These are phyloP conservation scores for Sporothrix variecibatus DNA, from an alignment of 2,329 filamentous ascomycete genomes.

Conservation along the genomic window DNA sequence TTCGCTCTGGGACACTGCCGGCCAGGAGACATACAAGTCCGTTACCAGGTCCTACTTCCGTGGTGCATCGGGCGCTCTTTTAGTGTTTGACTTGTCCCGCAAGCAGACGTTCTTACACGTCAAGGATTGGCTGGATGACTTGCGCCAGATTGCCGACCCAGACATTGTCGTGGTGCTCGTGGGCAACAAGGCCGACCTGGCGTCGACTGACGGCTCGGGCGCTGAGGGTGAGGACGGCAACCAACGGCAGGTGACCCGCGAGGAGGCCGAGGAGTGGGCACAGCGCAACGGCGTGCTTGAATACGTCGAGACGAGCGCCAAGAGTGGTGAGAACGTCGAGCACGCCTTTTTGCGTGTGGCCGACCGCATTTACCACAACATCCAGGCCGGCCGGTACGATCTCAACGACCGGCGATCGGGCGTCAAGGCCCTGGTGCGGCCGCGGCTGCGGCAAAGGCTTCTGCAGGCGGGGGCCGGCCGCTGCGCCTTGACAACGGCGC, in stretches of 20 bases:
- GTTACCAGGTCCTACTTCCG: conserved; percentile 94
- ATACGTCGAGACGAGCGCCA: conserved; percentile 95
- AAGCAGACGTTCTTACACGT: conserved; percentile 83
- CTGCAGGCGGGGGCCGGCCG: conserved; percentile 37
- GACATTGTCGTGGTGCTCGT: conserved; percentile 94
- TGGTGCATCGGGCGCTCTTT: conserved; percentile 68
- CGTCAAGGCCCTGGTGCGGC: conserved; percentile 67
- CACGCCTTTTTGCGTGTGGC: conserved; percentile 90
- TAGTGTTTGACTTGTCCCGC: conserved; percentile 94
- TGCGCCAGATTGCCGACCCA: conserved; percentile 92
- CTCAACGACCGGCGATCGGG: conserved; percentile 89
- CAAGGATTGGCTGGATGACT: conserved; percentile 90
- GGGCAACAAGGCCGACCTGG: conserved; percentile 90
- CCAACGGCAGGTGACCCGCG: conserved; percentile 74
- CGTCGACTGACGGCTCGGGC: conserved; percentile 43
- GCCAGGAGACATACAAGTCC: conserved; percentile 96
- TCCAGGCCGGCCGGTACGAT: conserved; percentile 92
- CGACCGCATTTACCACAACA: conserved; percentile 94
- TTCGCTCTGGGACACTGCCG: conserved; percentile 92
- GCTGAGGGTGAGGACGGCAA: conserved; percentile 52
- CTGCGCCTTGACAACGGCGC: conserved; percentile 47
- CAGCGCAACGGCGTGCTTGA: conserved; percentile 79
- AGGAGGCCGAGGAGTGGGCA: conserved; percentile 91
- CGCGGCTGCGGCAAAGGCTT: conserved; percentile 21
- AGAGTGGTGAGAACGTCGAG: conserved; percentile 93